phyloP scores from a whole-genome alignment of 2,329 filamentous ascomycete genomes.

The Chlorencoelia australis region DNA sequence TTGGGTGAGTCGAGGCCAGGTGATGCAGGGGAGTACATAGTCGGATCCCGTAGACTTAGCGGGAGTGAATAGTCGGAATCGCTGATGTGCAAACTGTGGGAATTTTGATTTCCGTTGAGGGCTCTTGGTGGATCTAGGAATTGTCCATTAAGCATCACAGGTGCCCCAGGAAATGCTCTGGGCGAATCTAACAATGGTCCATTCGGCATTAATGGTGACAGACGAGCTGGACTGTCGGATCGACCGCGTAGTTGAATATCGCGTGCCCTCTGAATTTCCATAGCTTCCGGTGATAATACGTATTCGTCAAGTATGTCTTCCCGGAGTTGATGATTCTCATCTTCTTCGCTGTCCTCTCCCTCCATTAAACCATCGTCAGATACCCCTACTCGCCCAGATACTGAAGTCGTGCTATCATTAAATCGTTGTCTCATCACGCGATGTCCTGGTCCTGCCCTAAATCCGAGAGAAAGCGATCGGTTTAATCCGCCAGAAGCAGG shows the following conservation, averaged over 20 bases:
- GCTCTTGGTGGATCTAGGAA: too few relatives aligned
- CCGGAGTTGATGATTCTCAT: slow-evolving; percentile 2
- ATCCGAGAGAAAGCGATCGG: slow-evolving; percentile 6
- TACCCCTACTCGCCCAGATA: not conserved
- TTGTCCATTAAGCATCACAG: too few relatives aligned
- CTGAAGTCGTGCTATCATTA: not conserved
- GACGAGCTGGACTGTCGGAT: slow-evolving; percentile 1
- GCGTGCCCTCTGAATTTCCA: slow-evolving; percentile 3
- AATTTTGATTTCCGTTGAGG: too few relatives aligned
- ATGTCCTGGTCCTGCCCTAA: slow-evolving; percentile 7
- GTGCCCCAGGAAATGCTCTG: not conserved
- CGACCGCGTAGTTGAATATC: slow-evolving; percentile 2
- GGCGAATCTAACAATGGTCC: slow-evolving; percentile 4
- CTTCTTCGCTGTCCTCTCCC: slow-evolving; percentile 4
- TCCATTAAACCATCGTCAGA: slow-evolving; percentile 4
- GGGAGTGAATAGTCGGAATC: slow-evolving; percentile 6
- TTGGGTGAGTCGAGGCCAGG: slow-evolving; percentile 4
- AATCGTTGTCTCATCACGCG: slow-evolving; percentile 1
- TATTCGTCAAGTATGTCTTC: slow-evolving; percentile 8
- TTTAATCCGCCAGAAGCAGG: slow-evolving; percentile 4
- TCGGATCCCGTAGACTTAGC: slow-evolving; percentile 2
- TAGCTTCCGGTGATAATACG: slow-evolving; percentile 5
- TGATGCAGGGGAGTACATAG: slow-evolving; percentile 3
- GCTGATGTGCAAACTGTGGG: slow-evolving; percentile 4
- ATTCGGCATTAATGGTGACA: slow-evolving; percentile 2